phyloP scores from a whole-genome alignment of 495 filamentous ascomycete genomes.

The Podospora pseudoanserina region DNA sequence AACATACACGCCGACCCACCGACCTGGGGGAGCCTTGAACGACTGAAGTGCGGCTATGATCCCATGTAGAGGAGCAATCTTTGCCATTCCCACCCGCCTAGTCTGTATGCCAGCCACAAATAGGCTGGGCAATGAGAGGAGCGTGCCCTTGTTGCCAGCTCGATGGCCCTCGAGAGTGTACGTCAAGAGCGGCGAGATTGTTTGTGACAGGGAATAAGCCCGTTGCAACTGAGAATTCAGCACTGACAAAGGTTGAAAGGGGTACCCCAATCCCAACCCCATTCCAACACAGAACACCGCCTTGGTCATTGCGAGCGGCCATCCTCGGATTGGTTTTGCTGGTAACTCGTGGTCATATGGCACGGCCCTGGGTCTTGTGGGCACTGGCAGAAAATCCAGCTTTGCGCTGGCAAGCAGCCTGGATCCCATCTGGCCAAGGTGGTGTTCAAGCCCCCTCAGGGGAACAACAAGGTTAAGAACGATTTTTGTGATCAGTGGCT shows the following conservation, averaged over 20 bases:
- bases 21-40: neutral
- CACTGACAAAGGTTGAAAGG: neutral
- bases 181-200: neutral
- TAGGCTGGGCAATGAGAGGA: neutral
- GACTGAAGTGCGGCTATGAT: neutral
- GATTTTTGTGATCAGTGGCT: neutral
- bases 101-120: neutral
- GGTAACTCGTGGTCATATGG: conserved; percentile 21
- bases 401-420: neutral
- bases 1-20: neutral
- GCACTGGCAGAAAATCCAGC: conserved; percentile 8
- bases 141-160: neutral
- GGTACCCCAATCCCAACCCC: neutral
- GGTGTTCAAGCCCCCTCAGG: neutral
- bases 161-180: conserved; percentile 4
- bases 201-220: neutral
- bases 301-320: neutral
- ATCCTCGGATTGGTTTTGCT: conserved; percentile 14
- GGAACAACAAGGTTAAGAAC: conserved; percentile 2
- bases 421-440: conserved; percentile 1
- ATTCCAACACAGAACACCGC: neutral
- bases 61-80: neutral
- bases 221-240: neutral
- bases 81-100: neutral
- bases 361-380: neutral